Base-by-base conservation (phyloP, 2,329 filamentous ascomycete genomes). In the Hypoxylon sp. region DNA sequence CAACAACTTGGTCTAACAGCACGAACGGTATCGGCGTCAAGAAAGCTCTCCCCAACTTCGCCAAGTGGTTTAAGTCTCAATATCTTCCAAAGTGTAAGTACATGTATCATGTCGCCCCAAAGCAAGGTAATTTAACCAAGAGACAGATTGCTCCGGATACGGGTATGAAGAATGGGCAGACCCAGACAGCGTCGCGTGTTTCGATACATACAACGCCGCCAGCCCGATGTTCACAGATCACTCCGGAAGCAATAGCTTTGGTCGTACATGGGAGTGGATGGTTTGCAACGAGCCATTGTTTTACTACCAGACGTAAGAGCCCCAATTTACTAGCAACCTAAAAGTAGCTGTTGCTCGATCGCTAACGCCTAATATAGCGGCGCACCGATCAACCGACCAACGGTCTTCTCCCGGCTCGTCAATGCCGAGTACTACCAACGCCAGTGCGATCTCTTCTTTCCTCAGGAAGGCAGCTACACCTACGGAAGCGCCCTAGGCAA, bases 251-350 rank as follows among this genome's bases (percentile, higher is more conserved):
- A 84, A 85, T 63, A 44, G 61, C 0, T 60, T 71, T 12, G 73
- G 80, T 57, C 69, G 80, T 0, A 79, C 83, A 54, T 87, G 81
- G 82, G 65, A 73, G 5, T 87, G 83, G 82, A 75, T 84, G 67
- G 72, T 77, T 1, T 86, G 84, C 73, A 86, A 86, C 63, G 80
- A 86, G 64, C 82, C 83, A n/a, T 78, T 82, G 49, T 78, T 71
- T 46, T 82, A 76, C 66, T 84, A 77, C 75, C 79, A 83, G 64
- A 75, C 76, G 71, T 77, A 65, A 61, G 74, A 64, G 8, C 11
- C 3, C 1, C 19, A n/a, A n/a, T n/a, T n/a, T n/a, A n/a, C n/a
- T n/a, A n/a, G n/a, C n/a, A n/a, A n/a, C n/a, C n/a, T n/a, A n/a
- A n/a, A n/a, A n/a, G n/a, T n/a, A n/a, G n/a, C n/a, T n/a, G n/a